Base-by-base conservation (phyloP, 805 yeast species). In the Teunomyces aglyptinius region DNA sequence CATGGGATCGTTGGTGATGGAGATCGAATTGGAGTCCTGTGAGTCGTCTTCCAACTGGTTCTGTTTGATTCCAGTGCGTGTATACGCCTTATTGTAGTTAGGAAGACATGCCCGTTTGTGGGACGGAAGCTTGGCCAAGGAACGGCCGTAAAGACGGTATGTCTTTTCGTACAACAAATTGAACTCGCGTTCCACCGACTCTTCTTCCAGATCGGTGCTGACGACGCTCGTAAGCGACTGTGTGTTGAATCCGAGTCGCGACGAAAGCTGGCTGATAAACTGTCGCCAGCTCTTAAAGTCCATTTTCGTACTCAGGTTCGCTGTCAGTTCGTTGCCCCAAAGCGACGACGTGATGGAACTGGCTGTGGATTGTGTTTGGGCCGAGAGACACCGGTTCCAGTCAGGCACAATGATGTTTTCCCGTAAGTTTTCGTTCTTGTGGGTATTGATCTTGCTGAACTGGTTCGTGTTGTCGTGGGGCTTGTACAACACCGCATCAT, bases 401-500 rank as follows among this genome's bases (percentile, higher is more conserved):
- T 62, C 63, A 10, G 77, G 77, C 10, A 72, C 76, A 43, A 72
- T 68, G 8, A 64, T 52, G 50, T 72, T 72, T 42, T 69, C 75
- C 32, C 49, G 51, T 33, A 72, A 52, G 56, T 72, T 70, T 50
- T 72, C 76, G 55, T 71, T 72, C 49, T 68, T 70, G 54, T 71
- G 77, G 6, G 76, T 72, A 51, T 72, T 70, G 49, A 72, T 70
- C 48, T 70, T 63, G 46, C 57, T 62, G 58, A 72, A 72, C 47
- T 72, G 71, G 27, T 61, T 55, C 5, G 75, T 60, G 42, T 69
- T 63, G 43, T 65, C 63, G 46, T 72, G 77, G 5, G 76, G 72
- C 49, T 70, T 71, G 54, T 71, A 72, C 46, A 72, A 60, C 3
- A 72, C 76, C 0, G 77, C 77, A 50, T 72, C 77, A 43, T 71